Evolutionary conservation across 2,329 filamentous ascomycete species (phyloP).

Genomic region (Aspergillus udagawae): DNA sequence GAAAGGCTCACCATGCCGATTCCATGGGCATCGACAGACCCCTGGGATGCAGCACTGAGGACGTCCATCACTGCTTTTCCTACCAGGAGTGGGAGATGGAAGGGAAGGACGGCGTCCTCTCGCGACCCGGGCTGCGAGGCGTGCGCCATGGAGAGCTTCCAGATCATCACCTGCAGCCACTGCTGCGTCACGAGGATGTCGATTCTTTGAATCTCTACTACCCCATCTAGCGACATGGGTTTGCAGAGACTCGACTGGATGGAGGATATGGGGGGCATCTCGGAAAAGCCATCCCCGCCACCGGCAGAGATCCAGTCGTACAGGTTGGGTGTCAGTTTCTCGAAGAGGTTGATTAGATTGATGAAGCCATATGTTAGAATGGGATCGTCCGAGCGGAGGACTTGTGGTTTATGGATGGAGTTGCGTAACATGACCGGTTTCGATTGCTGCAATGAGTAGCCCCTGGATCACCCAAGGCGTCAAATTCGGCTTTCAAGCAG

Average conservation of each 20-base stretch:
- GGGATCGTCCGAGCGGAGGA: slow-evolving; percentile 54
- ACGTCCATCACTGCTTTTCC: slow-evolving; percentile 62
- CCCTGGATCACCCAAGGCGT: slow-evolving; percentile 38
- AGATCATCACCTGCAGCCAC: slow-evolving; percentile 68
- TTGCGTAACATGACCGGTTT: slow-evolving; percentile 67
- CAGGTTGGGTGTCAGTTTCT: slow-evolving; percentile 34
- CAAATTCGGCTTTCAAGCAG: neutral
- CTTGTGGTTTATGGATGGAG: slow-evolving; percentile 60
- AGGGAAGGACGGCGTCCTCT: slow-evolving; percentile 56
- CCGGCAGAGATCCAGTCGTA: slow-evolving; percentile 39
- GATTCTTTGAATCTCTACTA: slow-evolving; percentile 64
- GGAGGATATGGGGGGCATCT: slow-evolving; percentile 34
- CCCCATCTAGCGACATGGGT: slow-evolving; percentile 51
- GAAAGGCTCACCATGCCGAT: slow-evolving; percentile 62
- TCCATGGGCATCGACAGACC: slow-evolving; percentile 70
- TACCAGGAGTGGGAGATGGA: slow-evolving; percentile 61
- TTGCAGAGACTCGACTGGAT: slow-evolving; percentile 51
- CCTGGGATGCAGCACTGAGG: slow-evolving; percentile 68
- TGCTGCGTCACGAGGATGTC: slow-evolving; percentile 67
- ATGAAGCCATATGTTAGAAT: slow-evolving; percentile 39
- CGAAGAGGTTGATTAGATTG: slow-evolving; percentile 38
- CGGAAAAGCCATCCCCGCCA: slow-evolving; percentile 26
- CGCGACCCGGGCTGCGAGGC: slow-evolving; percentile 56
- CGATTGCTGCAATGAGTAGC: slow-evolving; percentile 67
- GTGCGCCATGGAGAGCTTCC: slow-evolving; percentile 67